Conservation (phyloP, 2,329 filamentous ascomycete genomes). For the Bipolaris zeicola region DNA sequence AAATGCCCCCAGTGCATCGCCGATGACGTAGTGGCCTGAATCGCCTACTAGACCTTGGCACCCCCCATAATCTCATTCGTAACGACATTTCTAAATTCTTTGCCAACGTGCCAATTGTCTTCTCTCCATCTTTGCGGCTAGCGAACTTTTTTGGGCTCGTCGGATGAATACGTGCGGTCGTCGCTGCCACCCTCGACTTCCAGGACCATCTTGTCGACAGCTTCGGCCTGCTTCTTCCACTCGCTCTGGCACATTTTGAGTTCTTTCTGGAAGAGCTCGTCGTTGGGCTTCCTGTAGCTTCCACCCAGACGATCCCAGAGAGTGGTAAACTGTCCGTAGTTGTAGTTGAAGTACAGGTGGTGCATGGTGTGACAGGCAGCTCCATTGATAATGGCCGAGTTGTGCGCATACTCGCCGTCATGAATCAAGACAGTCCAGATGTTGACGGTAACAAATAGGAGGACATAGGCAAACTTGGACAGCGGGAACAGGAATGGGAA, state of each 20-base stretch:
- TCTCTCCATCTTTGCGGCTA: not conserved
- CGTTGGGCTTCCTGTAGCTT: conserved; percentile 84
- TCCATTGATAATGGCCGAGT: conserved; percentile 90
- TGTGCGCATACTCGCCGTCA: conserved; percentile 91
- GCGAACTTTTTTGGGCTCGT: conserved; percentile 47
- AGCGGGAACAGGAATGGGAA: conserved; percentile 93
- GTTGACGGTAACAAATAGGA: conserved; percentile 89
- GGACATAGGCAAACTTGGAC: conserved; percentile 86
- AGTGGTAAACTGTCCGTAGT: conserved; percentile 94
- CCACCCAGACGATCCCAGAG: conserved; percentile 87
- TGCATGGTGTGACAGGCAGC: conserved; percentile 93
- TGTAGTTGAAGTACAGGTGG: conserved; percentile 73
- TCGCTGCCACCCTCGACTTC: conserved; percentile 68
- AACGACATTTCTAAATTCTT: conserved; percentile 8
- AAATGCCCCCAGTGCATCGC: not conserved
- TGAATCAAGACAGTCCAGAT: conserved; percentile 97
- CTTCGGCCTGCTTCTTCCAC: conserved; percentile 77
- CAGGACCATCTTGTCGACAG: conserved; percentile 76
- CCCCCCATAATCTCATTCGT: conserved; percentile 8
- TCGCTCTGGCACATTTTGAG: conserved; percentile 81
- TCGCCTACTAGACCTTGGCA: not conserved
- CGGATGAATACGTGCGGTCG: conserved; percentile 51
- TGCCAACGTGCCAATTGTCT: not conserved
- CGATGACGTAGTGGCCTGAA: conserved; percentile 9
- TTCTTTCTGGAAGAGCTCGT: conserved; percentile 82